Conservation (phyloP, 106 monocot genomes). For the Acanthochlamys bracteata region DNA sequence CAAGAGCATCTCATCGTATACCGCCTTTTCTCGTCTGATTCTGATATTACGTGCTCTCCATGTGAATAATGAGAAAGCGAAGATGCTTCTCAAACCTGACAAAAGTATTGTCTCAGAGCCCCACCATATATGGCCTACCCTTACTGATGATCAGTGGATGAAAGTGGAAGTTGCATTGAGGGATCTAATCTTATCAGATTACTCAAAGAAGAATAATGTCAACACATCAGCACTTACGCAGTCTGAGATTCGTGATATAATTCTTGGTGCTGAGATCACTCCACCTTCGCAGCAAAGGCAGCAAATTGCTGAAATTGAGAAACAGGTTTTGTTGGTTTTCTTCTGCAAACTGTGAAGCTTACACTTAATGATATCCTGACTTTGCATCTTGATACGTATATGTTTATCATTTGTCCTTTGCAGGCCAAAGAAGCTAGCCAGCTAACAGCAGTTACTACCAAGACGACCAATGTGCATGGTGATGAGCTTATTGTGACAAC, state of each 20-base stretch:
- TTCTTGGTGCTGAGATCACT: conserved; percentile 98
- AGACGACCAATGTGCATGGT: conserved; percentile 93
- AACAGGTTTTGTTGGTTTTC: conserved; percentile 50
- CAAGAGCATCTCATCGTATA: conserved; percentile 96
- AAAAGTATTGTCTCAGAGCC: conserved; percentile 93
- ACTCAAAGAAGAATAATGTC: conserved; percentile 99
- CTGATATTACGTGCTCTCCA: conserved; percentile 90
- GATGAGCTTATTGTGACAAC: conserved; percentile 98
- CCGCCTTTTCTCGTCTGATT: conserved; percentile 95
- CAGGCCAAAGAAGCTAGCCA: conserved; percentile 98
- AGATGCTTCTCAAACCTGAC: conserved; percentile 97
- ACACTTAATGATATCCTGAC: not conserved
- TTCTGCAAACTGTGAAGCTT: not conserved
- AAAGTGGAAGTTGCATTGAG: conserved; percentile 98
- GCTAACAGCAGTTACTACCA: conserved; percentile 91
- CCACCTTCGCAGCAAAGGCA: conserved; percentile 99
- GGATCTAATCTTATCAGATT: conserved; percentile 97
- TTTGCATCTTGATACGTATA: not conserved
- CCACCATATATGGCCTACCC: conserved; percentile 96
- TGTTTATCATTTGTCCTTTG: conserved; percentile 3
- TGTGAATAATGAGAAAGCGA: conserved; percentile 99
- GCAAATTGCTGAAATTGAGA: conserved; percentile 98
- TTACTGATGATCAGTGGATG: conserved; percentile 99
- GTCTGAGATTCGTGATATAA: conserved; percentile 99
- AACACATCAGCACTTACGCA: conserved; percentile 98